phyloP scores from a whole-genome alignment of 1,284 basidiomycete genomes.

The Ustilago nuda region DNA sequence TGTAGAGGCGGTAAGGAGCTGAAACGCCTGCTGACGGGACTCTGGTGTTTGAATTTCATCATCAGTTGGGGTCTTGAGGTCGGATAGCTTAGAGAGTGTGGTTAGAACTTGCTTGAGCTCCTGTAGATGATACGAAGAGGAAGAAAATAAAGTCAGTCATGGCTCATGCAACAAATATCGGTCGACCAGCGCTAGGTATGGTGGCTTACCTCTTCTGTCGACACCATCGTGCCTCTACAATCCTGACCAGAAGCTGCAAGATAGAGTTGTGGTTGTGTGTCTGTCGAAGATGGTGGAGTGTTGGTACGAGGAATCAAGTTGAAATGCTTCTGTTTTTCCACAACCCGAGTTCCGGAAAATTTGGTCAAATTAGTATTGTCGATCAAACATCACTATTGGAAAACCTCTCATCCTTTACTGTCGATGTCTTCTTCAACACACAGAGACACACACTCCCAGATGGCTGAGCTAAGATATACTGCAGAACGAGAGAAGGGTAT shows the following conservation, averaged over 20 bases:
- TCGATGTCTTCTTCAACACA: neutral
- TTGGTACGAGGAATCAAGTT: neutral
- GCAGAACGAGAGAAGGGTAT: neutral
- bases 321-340: neutral
- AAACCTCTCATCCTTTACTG: neutral
- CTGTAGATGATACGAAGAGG: slow-evolving; percentile 3
- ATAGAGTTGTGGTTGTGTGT: neutral
- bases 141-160: slow-evolving; percentile 8
- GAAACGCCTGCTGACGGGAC: slow-evolving; percentile 7
- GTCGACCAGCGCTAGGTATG: neutral
- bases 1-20: slow-evolving; percentile 29
- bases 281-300: neutral
- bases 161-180: neutral
- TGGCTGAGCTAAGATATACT: neutral
- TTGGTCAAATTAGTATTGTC: neutral
- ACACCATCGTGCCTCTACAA: slow-evolving; percentile 8
- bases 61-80: slow-evolving; percentile 17
- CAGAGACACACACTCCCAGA: neutral
- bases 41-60: slow-evolving; percentile 6
- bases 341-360: slow-evolving; percentile 1
- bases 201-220: slow-evolving; percentile 22
- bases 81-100: slow-evolving; percentile 17
- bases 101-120: slow-evolving; percentile 30
- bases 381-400: neutral
- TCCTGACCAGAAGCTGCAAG: neutral